phyloP scores from a whole-genome alignment of 2,329 filamentous ascomycete species.

The Microcyclospora pomicola region DNA sequence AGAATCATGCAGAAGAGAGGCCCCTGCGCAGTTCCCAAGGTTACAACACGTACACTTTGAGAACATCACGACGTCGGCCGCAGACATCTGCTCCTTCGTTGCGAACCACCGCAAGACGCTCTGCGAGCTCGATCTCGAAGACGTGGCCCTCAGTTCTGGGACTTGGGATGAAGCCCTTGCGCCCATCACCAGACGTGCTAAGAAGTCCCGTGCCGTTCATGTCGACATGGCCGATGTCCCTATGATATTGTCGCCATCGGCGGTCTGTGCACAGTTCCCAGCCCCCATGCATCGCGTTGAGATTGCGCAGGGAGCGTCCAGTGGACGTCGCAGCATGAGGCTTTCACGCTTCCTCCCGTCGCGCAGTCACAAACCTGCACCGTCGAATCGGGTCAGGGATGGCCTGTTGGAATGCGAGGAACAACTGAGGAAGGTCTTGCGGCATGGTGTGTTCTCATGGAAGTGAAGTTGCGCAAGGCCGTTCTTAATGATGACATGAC shows the following conservation, averaged over 20 bases:
- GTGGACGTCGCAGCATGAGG: constrained; percentile 8
- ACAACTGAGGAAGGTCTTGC: constrained; percentile 14
- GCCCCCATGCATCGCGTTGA: constrained; percentile 10
- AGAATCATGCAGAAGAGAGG: constrained; percentile 1
- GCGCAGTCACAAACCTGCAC: constrained; percentile 4
- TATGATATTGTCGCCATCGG: constrained; percentile 21
- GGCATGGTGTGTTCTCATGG: constrained; percentile 16
- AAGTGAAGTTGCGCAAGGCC: constrained; percentile 4
- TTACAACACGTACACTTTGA: constrained; percentile 56
- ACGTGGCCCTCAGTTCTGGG: constrained; percentile 55
- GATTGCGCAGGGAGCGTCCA: constrained; percentile 3
- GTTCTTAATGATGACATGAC: too few relatives aligned
- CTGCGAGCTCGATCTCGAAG: constrained; percentile 67
- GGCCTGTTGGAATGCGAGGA: constrained; percentile 15
- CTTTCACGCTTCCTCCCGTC: constrained; percentile 12
- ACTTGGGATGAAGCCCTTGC: constrained; percentile 74
- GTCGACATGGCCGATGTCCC: constrained; percentile 16
- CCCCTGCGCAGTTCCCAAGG: constrained; percentile 40
- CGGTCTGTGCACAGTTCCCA: constrained; percentile 3
- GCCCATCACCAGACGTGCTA: constrained; percentile 39
- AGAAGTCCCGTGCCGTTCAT: not conserved
- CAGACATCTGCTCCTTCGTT: constrained; percentile 58
- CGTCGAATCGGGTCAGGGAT: constrained; percentile 10
- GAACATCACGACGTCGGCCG: constrained; percentile 57
- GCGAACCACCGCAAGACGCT: constrained; percentile 52